Percentiles rank a stretch among this genome's conserved stretches.
Conservation (phyloP, 805 yeast genomes). For the Kazachstania bromeliacearum region DNA sequence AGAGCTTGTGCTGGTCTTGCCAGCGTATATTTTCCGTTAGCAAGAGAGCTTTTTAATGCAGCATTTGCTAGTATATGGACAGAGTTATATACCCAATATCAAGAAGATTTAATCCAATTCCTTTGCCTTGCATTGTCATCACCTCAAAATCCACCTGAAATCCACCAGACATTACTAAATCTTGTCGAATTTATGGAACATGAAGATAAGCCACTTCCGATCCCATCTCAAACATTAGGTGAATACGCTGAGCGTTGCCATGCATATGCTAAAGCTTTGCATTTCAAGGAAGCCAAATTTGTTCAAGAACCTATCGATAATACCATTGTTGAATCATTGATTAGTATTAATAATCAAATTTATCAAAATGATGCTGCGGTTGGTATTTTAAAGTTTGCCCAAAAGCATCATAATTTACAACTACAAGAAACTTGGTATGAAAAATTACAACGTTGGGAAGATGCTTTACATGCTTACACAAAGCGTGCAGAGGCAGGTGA, state of each 20-base stretch:
- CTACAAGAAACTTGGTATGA: conserved; percentile 95
- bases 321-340: conserved; percentile 80
- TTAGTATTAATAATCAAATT: conserved; percentile 82
- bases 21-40: conserved; percentile 71
- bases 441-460: conserved; percentile 93
- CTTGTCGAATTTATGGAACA: conserved; percentile 94
- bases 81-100: conserved; percentile 78
- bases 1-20: conserved; percentile 88
- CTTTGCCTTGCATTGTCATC: conserved; percentile 79
- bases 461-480: conserved; percentile 80
- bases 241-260: conserved; percentile 89
- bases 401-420: conserved; percentile 76
- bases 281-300: conserved; percentile 89
- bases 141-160: conserved; percentile 88
- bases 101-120: conserved; percentile 78
- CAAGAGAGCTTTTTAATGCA: conserved; percentile 81
- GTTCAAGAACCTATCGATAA: conserved; percentile 79
- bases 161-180: conserved; percentile 77
- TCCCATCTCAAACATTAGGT: conserved; percentile 75
- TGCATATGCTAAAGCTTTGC: conserved; percentile 92
- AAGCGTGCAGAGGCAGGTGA: conserved; percentile 48
- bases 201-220: conserved; percentile 86
- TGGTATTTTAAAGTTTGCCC: conserved; percentile 88
- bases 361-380: conserved; percentile 96
- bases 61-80: conserved; percentile 92